Percentiles rank a stretch among this genome's conserved stretches.
Evolutionary conservation across 2,329 filamentous ascomycete species (phyloP).

Genomic region (Epichloe sibirici): DNA sequence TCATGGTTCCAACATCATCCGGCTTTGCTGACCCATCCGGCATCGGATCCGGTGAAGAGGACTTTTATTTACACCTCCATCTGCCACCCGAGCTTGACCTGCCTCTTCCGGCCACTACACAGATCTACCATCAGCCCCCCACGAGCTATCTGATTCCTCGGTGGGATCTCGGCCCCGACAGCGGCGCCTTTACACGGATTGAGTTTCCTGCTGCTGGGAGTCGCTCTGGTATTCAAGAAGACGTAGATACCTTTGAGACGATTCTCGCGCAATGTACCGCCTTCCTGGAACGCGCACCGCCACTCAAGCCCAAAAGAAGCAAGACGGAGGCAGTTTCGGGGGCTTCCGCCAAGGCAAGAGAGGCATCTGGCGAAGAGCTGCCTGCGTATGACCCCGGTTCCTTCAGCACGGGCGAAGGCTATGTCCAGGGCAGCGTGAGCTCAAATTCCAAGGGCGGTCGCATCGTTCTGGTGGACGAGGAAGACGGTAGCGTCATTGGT

Average conservation of each 20-base stretch:
- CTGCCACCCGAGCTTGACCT: slow-evolving; percentile 90
- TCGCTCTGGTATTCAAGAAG: slow-evolving; percentile 69
- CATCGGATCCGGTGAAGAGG: slow-evolving; percentile 56
- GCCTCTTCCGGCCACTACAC: slow-evolving; percentile 84
- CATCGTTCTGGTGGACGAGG: slow-evolving; percentile 89
- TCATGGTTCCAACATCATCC: slow-evolving; percentile 91
- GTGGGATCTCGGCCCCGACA: slow-evolving; percentile 83
- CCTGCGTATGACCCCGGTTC: slow-evolving; percentile 69
- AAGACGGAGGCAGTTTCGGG: slow-evolving; percentile 13
- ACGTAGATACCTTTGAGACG: slow-evolving; percentile 92
- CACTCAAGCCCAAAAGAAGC: slow-evolving; percentile 32
- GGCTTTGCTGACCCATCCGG: slow-evolving; percentile 46
- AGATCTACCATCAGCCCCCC: slow-evolving; percentile 93
- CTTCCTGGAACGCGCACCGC: slow-evolving; percentile 73
- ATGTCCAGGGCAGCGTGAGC: slow-evolving; percentile 52
- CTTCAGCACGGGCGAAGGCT: slow-evolving; percentile 70
- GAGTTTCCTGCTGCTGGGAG: slow-evolving; percentile 70
- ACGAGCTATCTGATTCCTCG: slow-evolving; percentile 87
- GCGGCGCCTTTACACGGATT: slow-evolving; percentile 83
- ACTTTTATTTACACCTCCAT: slow-evolving; percentile 94
- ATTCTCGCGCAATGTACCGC: slow-evolving; percentile 96
- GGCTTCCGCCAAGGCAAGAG: slow-evolving; percentile 28
- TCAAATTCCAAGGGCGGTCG: slow-evolving; percentile 48
- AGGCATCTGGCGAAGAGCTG: slow-evolving; percentile 30
- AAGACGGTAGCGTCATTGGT: slow-evolving; percentile 89